Base-by-base conservation (phyloP, 495 filamentous ascomycete genomes). In the Annulohypoxylon moriforme region DNA sequence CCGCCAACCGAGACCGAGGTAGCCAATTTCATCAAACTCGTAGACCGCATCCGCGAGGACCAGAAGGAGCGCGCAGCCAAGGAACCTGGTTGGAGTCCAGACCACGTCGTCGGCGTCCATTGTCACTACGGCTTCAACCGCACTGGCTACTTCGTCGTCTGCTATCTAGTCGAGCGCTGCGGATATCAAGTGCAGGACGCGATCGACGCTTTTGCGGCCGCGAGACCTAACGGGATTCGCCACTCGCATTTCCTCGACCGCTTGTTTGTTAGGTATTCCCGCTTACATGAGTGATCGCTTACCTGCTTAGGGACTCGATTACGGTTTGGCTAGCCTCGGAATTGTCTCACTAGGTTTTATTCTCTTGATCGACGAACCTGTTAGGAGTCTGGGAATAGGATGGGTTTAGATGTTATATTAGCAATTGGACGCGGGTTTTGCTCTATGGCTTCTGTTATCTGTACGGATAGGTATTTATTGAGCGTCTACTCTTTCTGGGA, bases 91-190 rank as follows among this genome's bases (percentile, higher is more conserved):
- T 81, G 76, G 71, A 78, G 78, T 11, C 77, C 82, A 0, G 73
- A 81, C 25, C 78, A 75, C 8, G 80, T 86, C 13, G 85, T 98
- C 50, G 95, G 91, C 11, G 93, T 97, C 0, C 95, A 98, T 76
- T 98, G 95, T 74, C 95, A 98, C 74, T 98, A 98, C 69, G 95
- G 94, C 0, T 97, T 93, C 81, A 97, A 97, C 75, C 88, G 94
- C 34, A 97, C 94, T 0, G 94, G 95, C 1, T 97, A 94, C 76
- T 90, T 97, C 75, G 89, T 98, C 34, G 90, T 91, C n/a, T 93
- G 90, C 73, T 98, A 98, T 72, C 81, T 98, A 5, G 92, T 98
- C 56, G 95, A 98, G 81, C 85, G 89, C 60, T 85, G 90, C 72
- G 88, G 88, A 0, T 97, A 86, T 76, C 82, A 80, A 53, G 86